phyloP scores from a whole-genome alignment of 352 stramenopile genomes.

The Pythium aquatile region DNA sequence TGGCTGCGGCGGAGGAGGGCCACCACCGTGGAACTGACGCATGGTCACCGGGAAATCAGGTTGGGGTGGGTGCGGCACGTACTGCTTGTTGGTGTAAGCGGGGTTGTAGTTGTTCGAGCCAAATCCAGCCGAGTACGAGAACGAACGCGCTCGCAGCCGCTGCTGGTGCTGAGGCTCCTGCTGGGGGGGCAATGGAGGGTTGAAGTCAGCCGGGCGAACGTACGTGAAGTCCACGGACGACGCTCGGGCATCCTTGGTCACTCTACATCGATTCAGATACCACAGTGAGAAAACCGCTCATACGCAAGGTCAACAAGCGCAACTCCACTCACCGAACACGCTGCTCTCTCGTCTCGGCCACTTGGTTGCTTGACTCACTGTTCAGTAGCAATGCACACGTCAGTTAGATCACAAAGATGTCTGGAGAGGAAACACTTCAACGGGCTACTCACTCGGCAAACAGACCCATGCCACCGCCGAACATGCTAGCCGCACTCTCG shows the following conservation, averaged over 20 bases:
- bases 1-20: constrained; percentile 36
- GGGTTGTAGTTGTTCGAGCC: constrained; percentile 48
- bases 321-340: constrained; percentile 13
- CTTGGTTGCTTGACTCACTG: constrained; percentile 21
- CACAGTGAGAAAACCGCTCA: constrained; percentile 2
- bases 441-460: constrained; percentile 25
- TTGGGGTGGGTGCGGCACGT: constrained; percentile 30
- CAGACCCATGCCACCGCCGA: constrained; percentile 24
- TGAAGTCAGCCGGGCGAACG: constrained; percentile 44
- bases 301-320: background rate
- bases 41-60: constrained; percentile 62
- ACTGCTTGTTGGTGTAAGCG: constrained; percentile 52
- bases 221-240: constrained; percentile 81
- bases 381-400: background rate
- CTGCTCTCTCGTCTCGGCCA: constrained; percentile 13
- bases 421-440: background rate
- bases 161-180: constrained; percentile 40
- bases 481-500: constrained; percentile 24
- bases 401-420: background rate
- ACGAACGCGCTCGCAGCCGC: constrained; percentile 69
- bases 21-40: constrained; percentile 48
- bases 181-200: constrained; percentile 63
- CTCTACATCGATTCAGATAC: constrained; percentile 13
- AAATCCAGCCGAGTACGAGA: constrained; percentile 71
- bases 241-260: constrained; percentile 67